Evolutionary conservation across 257 asterid species (phyloP), one percentile per base, ranked within the genome.

Genomic region (Osmanthus fragrans): DNA sequence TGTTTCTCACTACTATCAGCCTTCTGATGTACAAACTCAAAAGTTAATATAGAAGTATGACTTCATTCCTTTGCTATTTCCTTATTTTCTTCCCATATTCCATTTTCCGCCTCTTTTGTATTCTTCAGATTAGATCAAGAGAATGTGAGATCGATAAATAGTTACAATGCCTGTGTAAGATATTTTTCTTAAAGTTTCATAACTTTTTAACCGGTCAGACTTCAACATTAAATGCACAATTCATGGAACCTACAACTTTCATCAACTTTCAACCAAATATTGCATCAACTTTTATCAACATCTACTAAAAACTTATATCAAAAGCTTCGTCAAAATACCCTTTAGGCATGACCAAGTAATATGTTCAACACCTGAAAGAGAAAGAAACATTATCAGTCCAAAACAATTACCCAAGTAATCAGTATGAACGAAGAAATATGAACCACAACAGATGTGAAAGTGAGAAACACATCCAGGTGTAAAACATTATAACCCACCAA

Each of bases 351-450:
- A 15, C 60, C 80, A 78, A 69, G 75, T 58, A 47, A 60, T 32
- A 40, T 42, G 67, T 82, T 63, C 69, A 40, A 67, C 45, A 66
- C 73, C 85, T 83, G 82, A 78, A 74, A 73, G 63, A 77, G 72
- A 76, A 64, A n/a, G 32, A 67, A 8, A 32, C 73, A 23, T 23
- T 71, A 27, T 73, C 65, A 68, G 69, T 67, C 64, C 70, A 32
- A 47, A 71, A 45, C 51, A 73, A 54, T 42, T 42, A n/a, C 27
- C 11, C 0, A 54, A 54, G 64, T n/a, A 19, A 6, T 5, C 54
- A 73, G 54, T 33, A 27, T 12, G 37, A 65, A 25, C 5, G n/a
- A 30, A 27, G 39, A 23, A 49, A 16, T 60, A n/a, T 18, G 3
- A n/a, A 54, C 27, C 11, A 5, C 27, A 19, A 54, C n/a, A 54